Evolutionary conservation across 1,284 basidiomycete genomes (phyloP), one percentile per base, ranked within the genome.

Genomic region (Sporisorium reilianum): DNA sequence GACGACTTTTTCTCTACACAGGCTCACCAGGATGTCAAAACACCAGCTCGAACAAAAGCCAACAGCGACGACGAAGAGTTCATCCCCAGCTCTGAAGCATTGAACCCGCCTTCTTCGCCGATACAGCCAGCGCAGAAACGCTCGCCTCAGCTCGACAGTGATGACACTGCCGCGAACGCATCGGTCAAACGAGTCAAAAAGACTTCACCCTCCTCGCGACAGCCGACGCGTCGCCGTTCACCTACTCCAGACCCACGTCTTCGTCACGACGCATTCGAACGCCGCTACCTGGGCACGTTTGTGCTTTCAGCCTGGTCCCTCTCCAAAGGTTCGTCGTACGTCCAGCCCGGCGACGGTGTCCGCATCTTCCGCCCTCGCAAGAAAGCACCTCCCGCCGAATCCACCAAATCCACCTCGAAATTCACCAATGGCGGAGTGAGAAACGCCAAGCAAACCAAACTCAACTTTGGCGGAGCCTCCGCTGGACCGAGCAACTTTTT

Each of bases 261-360:
- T 5, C 69, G 69, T n/a, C 71, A 70, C 52, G 71, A 77, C 40
- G 45, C 61, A 8, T 74, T 77, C 48, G 64, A 74, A 8, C 69
- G 77, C 4, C 67, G 77, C 20, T 81, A 69, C 48, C 63, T 84
- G 14, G 81, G 82, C 55, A 80, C 75, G 5, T 84, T 83, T 64
- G 79, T 82, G 16, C 65, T 84, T 4, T 76, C 77, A 18, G 82
- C 78, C 14, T 84, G 79, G 70, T 83, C 82, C 4, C 62, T 81
- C 22, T 80, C 77, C 54, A 84, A 82, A 53, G 82, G 82, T 18
- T 54, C 60, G 6, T 70, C 64, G 20, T 81, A 82, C 34, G 66
- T 80, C 42, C 62, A 80, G 48, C 72, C 72, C 4, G 82, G 82
- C 11, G 80, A 83, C 38, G 46, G 52, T 3, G 77, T 84, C 25